phyloP scores from a whole-genome alignment of 192 early-diverging fungal species.

The Gonapodya sp. region DNA sequence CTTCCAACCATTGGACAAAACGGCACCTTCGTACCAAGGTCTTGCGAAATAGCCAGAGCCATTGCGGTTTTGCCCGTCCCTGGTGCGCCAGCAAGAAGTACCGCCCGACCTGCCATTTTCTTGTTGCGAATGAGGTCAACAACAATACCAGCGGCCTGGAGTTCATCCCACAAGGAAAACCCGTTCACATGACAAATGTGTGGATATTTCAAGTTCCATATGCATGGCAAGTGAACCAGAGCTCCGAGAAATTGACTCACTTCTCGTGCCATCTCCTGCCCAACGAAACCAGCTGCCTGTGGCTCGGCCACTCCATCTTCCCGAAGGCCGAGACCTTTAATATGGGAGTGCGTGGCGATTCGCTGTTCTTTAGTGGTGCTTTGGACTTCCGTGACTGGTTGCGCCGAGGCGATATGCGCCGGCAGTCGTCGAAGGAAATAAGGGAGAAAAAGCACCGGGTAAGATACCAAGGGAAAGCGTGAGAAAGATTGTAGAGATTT shows the following conservation, averaged over 20 bases:
- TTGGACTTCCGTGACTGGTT: conserved; percentile 68
- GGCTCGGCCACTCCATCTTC: conserved; percentile 83
- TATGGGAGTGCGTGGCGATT: conserved; percentile 93
- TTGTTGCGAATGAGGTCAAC: conserved; percentile 91
- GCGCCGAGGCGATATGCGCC: not conserved
- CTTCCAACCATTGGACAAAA: conserved; percentile 99
- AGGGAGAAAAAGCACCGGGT: no score
- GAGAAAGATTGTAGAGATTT: no score
- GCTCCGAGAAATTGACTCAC: conserved; percentile 33
- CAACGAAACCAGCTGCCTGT: conserved; percentile 87
- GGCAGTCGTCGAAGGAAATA: no score
- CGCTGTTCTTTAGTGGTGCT: conserved; percentile 87
- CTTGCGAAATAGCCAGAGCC: conserved; percentile 91
- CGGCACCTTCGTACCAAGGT: conserved; percentile 95
- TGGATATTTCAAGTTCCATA: not conserved
- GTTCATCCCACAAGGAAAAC: not conserved
- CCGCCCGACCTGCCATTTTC: conserved; percentile 94
- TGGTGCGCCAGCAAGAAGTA: conserved; percentile 89
- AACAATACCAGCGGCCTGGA: conserved; percentile 80
- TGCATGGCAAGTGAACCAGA: no score
- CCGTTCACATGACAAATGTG: not conserved
- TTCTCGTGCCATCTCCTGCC: conserved; percentile 93
- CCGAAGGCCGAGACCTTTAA: conserved; percentile 83
- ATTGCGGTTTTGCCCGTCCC: conserved; percentile 98
- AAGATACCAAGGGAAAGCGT: no score